These are phyloP conservation scores for Thinopyrum obtusiflorum DNA, from an alignment of 202 grass and related monocot species.

Conservation along the genomic window DNA sequence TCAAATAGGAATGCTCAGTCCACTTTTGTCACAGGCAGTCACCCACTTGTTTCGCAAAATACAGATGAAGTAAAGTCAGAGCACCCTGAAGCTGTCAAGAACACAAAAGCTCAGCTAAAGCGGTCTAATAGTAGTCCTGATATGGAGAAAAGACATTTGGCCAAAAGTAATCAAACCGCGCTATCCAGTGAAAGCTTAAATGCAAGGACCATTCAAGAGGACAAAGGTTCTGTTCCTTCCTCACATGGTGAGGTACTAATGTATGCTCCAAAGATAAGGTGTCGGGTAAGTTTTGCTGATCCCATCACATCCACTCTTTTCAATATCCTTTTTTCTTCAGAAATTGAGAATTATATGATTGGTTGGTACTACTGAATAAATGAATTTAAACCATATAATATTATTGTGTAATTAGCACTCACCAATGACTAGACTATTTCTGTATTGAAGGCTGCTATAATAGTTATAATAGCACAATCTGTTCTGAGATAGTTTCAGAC, in stretches of 20 bases:
- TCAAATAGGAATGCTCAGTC: conserved; percentile 54
- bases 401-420: conserved; percentile 3
- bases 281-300: conserved; percentile 71
- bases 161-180: conserved; percentile 48
- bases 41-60: conserved; percentile 54
- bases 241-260: conserved; percentile 52
- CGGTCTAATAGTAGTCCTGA: conserved; percentile 86
- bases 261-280: conserved; percentile 82
- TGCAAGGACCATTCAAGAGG: conserved; percentile 47
- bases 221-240: conserved; percentile 34
- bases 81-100: conserved; percentile 30
- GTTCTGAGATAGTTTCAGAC: conserved; percentile 11
- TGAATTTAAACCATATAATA: background rate
- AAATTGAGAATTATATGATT: conserved; percentile 4
- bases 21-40: conserved; percentile 38
- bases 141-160: conserved; percentile 62
- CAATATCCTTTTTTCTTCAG: conserved; percentile 34
- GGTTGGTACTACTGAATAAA: conserved; percentile 15
- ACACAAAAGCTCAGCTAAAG: conserved; percentile 62
- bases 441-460: background rate
- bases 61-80: conserved; percentile 42
- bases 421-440: background rate
- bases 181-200: conserved; percentile 36
- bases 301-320: conserved; percentile 27
- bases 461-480: background rate